These are phyloP conservation scores for Chalaropsis thielavioides DNA, from an alignment of 2,329 filamentous ascomycete species.

Conservation along the genomic window DNA sequence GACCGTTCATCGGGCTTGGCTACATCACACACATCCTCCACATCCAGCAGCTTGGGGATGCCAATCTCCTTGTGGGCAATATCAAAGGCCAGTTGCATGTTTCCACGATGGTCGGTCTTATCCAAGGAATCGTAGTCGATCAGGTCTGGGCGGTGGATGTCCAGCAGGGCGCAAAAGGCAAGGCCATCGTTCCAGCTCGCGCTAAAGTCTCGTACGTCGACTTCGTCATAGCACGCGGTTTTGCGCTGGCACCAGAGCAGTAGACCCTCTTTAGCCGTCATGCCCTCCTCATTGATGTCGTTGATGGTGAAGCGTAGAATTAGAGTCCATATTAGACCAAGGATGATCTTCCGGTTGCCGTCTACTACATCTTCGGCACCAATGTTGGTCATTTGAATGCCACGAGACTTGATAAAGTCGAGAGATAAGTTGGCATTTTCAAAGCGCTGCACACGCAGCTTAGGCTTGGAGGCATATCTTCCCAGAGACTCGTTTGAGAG, in stretches of 20 bases:
- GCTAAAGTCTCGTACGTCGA: conserved; percentile 90
- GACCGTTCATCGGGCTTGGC: conserved; percentile 89
- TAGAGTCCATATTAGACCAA: conserved; percentile 94
- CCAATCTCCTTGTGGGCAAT: conserved; percentile 93
- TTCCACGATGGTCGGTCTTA: conserved; percentile 84
- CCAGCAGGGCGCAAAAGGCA: conserved; percentile 87
- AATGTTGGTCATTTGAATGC: conserved; percentile 97
- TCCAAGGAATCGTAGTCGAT: conserved; percentile 94
- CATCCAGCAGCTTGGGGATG: conserved; percentile 87
- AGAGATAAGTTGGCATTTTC: conserved; percentile 96
- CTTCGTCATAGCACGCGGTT: conserved; percentile 95
- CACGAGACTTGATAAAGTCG: conserved; percentile 77
- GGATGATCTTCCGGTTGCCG: conserved; percentile 92
- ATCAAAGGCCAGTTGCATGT: conserved; percentile 97
- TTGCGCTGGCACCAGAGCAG: conserved; percentile 96
- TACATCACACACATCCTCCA: conserved; percentile 96
- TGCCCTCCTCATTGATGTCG: conserved; percentile 94
- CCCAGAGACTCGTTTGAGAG: conserved; percentile 88
- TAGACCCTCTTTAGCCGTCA: conserved; percentile 93
- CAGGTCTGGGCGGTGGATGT: conserved; percentile 91
- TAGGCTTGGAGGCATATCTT: conserved; percentile 90
- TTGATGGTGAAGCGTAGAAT: conserved; percentile 97
- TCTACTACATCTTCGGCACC: conserved; percentile 97
- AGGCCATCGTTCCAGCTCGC: conserved; percentile 94
- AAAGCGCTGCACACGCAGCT: conserved; percentile 89